Evolutionary conservation across 2,329 filamentous ascomycete genomes (phyloP).

Genomic region (Talaromyces verruculosus): DNA sequence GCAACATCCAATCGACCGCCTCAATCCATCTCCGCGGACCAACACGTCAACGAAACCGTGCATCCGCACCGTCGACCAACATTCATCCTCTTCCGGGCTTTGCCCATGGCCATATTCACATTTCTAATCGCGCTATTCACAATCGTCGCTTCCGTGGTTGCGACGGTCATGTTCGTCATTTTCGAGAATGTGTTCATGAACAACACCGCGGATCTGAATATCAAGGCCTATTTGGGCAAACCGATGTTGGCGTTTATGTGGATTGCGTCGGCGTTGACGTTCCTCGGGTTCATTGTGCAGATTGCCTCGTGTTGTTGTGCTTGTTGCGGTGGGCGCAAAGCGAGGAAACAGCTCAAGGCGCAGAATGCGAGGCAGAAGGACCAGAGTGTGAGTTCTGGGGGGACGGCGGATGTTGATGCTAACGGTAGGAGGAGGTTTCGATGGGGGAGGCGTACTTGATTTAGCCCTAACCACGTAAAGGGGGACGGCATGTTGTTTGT

Average conservation of each 20-base stretch:
- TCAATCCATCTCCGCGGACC: conserved; percentile 34
- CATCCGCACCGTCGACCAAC: conserved; percentile 39
- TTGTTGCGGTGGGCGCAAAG: conserved; percentile 44
- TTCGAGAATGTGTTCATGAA: conserved; percentile 74
- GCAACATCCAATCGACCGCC: conserved; percentile 48
- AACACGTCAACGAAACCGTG: conserved; percentile 28
- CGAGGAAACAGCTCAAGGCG: conserved; percentile 35
- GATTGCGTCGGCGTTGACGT: conserved; percentile 67
- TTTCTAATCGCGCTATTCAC: conserved; percentile 67
- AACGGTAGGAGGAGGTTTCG: conserved; percentile 10
- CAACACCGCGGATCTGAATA: conserved; percentile 70
- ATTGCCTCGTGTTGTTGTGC: conserved; percentile 73
- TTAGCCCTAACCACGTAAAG: background rate
- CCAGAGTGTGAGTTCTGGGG: background rate
- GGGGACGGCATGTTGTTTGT: background rate
- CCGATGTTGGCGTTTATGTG: conserved; percentile 89
- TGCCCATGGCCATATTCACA: conserved; percentile 67
- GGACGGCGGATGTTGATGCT: background rate
- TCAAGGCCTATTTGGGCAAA: conserved; percentile 66
- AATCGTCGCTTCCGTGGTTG: conserved; percentile 69
- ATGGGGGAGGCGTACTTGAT: conserved; percentile 16
- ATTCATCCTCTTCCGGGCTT: conserved; percentile 51
- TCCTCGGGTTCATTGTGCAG: conserved; percentile 72
- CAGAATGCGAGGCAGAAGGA: conserved; percentile 6
- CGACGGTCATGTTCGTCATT: conserved; percentile 79